phyloP scores from a whole-genome alignment of 2,329 filamentous ascomycete species.

The Aspergillus candidus region DNA sequence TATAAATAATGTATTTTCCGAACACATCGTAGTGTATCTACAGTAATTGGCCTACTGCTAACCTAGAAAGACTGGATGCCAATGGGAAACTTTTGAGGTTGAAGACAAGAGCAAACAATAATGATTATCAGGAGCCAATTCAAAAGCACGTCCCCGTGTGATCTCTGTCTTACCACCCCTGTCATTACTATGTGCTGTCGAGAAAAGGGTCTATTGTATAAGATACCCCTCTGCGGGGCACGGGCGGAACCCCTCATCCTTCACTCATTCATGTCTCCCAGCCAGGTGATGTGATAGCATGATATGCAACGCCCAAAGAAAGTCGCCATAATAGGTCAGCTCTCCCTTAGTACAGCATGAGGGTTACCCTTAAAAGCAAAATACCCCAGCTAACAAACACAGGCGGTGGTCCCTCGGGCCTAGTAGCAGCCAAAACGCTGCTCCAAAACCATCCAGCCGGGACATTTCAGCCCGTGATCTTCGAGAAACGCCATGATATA shows the following conservation, averaged over 20 bases:
- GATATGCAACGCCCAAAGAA: conserved; percentile 33
- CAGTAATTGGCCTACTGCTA: too few species aligned
- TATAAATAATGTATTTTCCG: neutral
- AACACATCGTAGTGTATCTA: too few species aligned
- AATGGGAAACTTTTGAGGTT: too few species aligned
- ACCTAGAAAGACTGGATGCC: too few species aligned
- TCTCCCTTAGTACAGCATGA: neutral
- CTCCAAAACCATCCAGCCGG: conserved; percentile 51
- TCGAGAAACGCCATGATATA: conserved; percentile 59
- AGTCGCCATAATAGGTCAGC: conserved; percentile 49
- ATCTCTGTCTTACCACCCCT: too few species aligned
- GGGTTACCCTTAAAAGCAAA: neutral
- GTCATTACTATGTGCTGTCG: too few species aligned
- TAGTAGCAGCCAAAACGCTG: conserved; percentile 67
- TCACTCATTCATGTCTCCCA: neutral
- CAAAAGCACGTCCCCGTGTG: too few species aligned
- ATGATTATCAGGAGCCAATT: too few species aligned
- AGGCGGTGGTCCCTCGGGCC: conserved; percentile 65
- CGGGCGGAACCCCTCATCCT: neutral
- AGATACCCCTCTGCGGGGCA: too few species aligned
- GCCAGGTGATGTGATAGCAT: neutral
- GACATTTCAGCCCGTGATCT: conserved; percentile 62
- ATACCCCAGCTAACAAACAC: neutral
- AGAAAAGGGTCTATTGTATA: too few species aligned
- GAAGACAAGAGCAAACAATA: too few species aligned